Conservation (phyloP, 2,329 filamentous ascomycete species). For the Alternaria ventricosa region DNA sequence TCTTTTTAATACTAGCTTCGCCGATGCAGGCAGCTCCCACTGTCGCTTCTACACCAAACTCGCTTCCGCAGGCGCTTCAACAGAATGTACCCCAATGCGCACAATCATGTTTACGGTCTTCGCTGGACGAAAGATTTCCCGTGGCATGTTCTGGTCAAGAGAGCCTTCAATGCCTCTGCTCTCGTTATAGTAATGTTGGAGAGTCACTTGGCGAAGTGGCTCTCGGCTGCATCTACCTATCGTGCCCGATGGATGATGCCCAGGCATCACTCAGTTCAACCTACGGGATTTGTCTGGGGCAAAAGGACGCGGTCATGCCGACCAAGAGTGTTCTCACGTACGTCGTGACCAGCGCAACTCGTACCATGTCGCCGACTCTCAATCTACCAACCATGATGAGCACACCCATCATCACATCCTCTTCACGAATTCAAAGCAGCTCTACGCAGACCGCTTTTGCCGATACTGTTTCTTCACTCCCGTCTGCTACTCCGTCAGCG, state of each 20-base stretch:
- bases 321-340: constrained; percentile 44
- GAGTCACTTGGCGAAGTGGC: constrained; percentile 49
- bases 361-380: constrained; percentile 20
- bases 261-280: constrained; percentile 26
- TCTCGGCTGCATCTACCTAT: constrained; percentile 46
- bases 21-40: constrained; percentile 35
- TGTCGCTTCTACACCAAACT: constrained; percentile 24
- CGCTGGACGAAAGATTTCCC: constrained; percentile 44
- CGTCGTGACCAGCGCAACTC: constrained; percentile 30
- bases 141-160: constrained; percentile 41
- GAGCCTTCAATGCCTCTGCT: constrained; percentile 47
- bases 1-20: constrained; percentile 43
- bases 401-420: constrained; percentile 19
- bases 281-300: constrained; percentile 47
- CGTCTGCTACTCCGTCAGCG: constrained; percentile 31
- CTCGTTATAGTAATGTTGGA: constrained; percentile 46
- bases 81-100: constrained; percentile 44
- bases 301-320: constrained; percentile 43
- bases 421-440: constrained; percentile 12
- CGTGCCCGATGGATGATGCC: constrained; percentile 34
- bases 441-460: constrained; percentile 32
- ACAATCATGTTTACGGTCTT: constrained; percentile 44
- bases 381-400: constrained; percentile 16
- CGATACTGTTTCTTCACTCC: constrained; percentile 32
- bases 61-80: constrained; percentile 39